Conservation (phyloP, 2,329 filamentous ascomycete genomes). For the Trichoderma guizhouense region DNA sequence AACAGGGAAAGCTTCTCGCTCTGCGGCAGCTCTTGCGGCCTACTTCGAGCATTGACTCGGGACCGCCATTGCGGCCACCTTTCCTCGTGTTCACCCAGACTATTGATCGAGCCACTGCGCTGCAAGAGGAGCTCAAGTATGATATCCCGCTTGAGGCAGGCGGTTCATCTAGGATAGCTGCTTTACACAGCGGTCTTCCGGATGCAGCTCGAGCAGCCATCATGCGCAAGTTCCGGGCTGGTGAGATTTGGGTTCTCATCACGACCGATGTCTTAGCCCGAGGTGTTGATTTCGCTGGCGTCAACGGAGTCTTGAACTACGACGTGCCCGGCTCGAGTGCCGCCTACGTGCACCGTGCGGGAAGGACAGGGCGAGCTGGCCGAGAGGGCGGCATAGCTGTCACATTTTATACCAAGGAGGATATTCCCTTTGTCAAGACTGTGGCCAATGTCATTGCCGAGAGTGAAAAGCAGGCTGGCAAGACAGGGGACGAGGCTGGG, state of each 20-base stretch:
- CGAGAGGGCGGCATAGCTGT: slow-evolving; percentile 84
- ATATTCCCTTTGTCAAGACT: slow-evolving; percentile 82
- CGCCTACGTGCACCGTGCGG: slow-evolving; percentile 88
- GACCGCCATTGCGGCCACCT: slow-evolving; percentile 70
- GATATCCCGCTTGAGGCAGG: slow-evolving; percentile 89
- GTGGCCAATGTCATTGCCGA: slow-evolving; percentile 89
- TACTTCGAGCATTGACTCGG: slow-evolving; percentile 51
- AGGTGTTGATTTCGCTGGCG: slow-evolving; percentile 89
- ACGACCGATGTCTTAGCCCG: slow-evolving; percentile 91
- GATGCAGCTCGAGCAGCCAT: slow-evolving; percentile 72
- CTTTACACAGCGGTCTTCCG: slow-evolving; percentile 82
- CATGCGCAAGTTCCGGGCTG: slow-evolving; percentile 85
- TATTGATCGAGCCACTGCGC: slow-evolving; percentile 81
- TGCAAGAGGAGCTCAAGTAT: slow-evolving; percentile 87
- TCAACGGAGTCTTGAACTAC: slow-evolving; percentile 97
- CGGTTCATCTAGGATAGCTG: slow-evolving; percentile 78
- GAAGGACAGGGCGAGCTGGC: slow-evolving; percentile 84
- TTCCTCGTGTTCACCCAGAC: slow-evolving; percentile 97
- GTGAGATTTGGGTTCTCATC: slow-evolving; percentile 94
- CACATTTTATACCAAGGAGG: slow-evolving; percentile 93
- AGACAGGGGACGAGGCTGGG: slow-evolving; percentile 50
- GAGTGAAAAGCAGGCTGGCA: slow-evolving; percentile 69
- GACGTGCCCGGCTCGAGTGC: slow-evolving; percentile 91
- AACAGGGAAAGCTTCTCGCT: slow-evolving; percentile 88
- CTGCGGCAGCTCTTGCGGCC: slow-evolving; percentile 87